These are phyloP conservation scores for Skeletonema marinoi DNA, from an alignment of 108 stramenopile genomes.

Conservation along the genomic window DNA sequence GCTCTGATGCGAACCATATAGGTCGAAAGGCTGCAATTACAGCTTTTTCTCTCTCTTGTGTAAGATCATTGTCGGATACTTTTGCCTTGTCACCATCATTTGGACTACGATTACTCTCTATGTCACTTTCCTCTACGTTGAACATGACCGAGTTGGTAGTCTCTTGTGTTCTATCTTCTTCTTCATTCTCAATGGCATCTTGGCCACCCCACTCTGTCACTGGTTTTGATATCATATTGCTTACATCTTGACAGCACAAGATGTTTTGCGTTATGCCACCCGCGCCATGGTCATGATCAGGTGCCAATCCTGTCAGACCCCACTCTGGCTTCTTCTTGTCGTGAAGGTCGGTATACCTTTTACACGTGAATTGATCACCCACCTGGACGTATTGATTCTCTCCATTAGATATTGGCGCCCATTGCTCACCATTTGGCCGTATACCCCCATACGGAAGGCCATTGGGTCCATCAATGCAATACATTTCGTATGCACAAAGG, in stretches of 20 bases:
- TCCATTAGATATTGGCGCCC: conserved; percentile 18
- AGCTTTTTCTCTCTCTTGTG: not conserved
- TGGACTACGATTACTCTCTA: not conserved
- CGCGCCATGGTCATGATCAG: conserved; percentile 38
- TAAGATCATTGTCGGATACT: not conserved
- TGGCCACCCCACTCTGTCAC: conserved; percentile 26
- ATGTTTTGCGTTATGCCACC: conserved; percentile 47
- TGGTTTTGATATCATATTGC: conserved; percentile 13
- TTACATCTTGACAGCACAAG: conserved; percentile 34
- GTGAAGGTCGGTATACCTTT: conserved; percentile 6
- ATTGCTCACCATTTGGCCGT: conserved; percentile 23
- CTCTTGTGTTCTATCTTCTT: conserved; percentile 15
- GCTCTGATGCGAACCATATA: not conserved
- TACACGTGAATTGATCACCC: not conserved
- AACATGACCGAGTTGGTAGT: conserved; percentile 10
- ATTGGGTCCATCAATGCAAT: not conserved
- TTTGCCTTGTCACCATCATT: conserved; percentile 1
- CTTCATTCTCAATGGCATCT: conserved; percentile 6
- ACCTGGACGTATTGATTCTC: conserved; percentile 26
- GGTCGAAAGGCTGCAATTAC: not conserved
- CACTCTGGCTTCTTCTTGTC: conserved; percentile 34
- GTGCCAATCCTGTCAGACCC: conserved; percentile 17
- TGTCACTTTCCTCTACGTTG: not conserved
- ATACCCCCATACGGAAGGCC: conserved; percentile 18
- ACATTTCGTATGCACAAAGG: conserved; percentile 14